phyloP scores from a whole-genome alignment of 2,329 filamentous ascomycete species.

The Dothidotthia symphoricarpi region DNA sequence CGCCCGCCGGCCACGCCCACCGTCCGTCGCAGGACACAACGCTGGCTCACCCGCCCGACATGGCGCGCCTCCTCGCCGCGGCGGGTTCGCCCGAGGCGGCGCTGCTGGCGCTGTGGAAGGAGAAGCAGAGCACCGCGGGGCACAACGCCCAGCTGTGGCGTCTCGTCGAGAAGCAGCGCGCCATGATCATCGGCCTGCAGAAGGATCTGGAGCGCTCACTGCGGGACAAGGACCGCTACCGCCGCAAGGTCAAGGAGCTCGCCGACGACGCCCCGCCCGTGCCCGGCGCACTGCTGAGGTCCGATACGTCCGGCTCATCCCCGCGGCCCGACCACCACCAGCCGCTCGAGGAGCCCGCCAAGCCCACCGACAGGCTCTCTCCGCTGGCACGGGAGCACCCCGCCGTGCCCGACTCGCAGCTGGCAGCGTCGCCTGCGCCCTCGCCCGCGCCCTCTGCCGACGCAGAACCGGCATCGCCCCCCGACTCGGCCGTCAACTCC shows the following conservation, averaged over 20 bases:
- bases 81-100: conserved; percentile 88
- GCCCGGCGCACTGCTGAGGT: conserved; percentile 34
- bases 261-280: conserved; percentile 48
- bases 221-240: conserved; percentile 93
- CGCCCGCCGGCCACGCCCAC: conserved; percentile 56
- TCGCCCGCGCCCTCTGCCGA: conserved; percentile 24
- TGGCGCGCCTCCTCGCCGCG: conserved; percentile 73
- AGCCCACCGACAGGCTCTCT: conserved; percentile 8
- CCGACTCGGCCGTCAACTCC: conserved; percentile 29
- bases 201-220: conserved; percentile 88
- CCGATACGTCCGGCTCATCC: conserved; percentile 35
- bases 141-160: conserved; percentile 95
- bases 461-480: conserved; percentile 22
- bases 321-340: conserved; percentile 39
- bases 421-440: conserved; percentile 31
- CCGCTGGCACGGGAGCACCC: conserved; percentile 19
- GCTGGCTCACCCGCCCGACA: conserved; percentile 66
- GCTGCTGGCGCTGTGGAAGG: conserved; percentile 82
- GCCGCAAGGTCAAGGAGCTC: conserved; percentile 82
- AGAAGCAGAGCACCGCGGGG: conserved; percentile 82
- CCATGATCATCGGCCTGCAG: conserved; percentile 90
- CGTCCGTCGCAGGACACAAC: conserved; percentile 55
- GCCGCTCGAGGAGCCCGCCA: conserved; percentile 30
- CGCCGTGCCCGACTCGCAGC: conserved; percentile 30
- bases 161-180: conserved; percentile 90